Evolutionary conservation across 345 rosid species (phyloP).

Genomic region (Cardiospermum halicacabum): DNA sequence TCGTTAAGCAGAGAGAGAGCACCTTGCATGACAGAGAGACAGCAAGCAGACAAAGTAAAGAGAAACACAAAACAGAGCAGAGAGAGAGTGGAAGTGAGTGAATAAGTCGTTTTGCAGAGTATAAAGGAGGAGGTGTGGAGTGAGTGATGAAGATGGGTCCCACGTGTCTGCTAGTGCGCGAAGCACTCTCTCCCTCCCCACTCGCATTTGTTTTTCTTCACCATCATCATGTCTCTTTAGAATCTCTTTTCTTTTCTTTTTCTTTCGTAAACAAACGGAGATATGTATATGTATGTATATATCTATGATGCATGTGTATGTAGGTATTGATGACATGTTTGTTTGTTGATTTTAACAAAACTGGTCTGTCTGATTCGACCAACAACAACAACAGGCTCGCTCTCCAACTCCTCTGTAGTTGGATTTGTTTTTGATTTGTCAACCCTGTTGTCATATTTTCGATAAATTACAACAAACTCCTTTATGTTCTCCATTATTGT

Average conservation of each 20-base stretch:
- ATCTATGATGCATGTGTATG: no score
- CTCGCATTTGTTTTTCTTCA: conserved; percentile 19
- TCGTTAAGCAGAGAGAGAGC: conserved; percentile 33
- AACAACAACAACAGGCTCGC: background rate
- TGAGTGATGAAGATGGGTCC: conserved; percentile 72
- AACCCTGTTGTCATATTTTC: background rate
- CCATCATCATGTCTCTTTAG: conserved; percentile 43
- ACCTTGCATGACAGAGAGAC: conserved; percentile 28
- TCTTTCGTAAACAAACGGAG: no score
- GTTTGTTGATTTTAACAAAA: conserved; percentile 5
- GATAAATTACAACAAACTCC: background rate
- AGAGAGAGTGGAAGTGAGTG: conserved; percentile 22
- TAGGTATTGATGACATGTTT: no score
- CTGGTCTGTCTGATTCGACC: background rate
- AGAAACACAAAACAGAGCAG: background rate
- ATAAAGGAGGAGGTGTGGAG: conserved; percentile 30
- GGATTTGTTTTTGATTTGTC: background rate
- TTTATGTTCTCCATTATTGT: background rate
- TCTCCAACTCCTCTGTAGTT: conserved; percentile 6
- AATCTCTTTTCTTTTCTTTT: conserved; percentile 29
- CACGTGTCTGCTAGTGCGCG: conserved; percentile 77
- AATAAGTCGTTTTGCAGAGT: no score
- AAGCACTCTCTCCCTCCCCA: conserved; percentile 47
- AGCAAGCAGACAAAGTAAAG: conserved; percentile 17
- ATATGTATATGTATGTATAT: no score